Conservation (phyloP, 2,329 filamentous ascomycete genomes). For the Cercospora zeina region DNA sequence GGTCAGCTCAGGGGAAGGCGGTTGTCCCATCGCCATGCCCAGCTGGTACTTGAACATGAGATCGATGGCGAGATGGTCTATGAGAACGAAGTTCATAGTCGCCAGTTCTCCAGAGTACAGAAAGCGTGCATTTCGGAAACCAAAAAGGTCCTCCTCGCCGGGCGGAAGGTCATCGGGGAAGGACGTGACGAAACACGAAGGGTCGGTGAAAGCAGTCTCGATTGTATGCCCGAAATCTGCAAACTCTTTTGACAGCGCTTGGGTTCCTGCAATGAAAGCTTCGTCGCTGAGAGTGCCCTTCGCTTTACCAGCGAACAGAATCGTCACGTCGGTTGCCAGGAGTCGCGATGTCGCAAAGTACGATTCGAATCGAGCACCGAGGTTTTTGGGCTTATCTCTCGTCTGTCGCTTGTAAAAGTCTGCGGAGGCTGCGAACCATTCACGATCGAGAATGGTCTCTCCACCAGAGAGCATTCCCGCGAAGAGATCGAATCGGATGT, state of each 20-base stretch:
- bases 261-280: constrained; percentile 64
- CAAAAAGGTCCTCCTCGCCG: constrained; percentile 64
- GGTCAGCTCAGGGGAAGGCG: constrained; percentile 56
- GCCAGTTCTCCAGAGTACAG: constrained; percentile 72
- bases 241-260: constrained; percentile 54
- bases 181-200: constrained; percentile 62
- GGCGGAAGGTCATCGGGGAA: constrained; percentile 57
- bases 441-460: constrained; percentile 68
- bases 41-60: constrained; percentile 80
- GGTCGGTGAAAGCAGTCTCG: constrained; percentile 62
- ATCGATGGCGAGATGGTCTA: constrained; percentile 76
- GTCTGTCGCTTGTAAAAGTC: constrained; percentile 64
- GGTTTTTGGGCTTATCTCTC: constrained; percentile 59
- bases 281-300: constrained; percentile 65
- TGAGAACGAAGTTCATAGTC: constrained; percentile 69
- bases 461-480: constrained; percentile 80
- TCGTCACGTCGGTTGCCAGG: constrained; percentile 76
- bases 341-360: constrained; percentile 67
- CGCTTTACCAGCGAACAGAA: constrained; percentile 69
- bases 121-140: constrained; percentile 69
- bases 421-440: constrained; percentile 72
- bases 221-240: constrained; percentile 49
- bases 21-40: constrained; percentile 54
- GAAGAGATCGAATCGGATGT: constrained; percentile 82
- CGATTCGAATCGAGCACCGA: constrained; percentile 63